These are phyloP conservation scores for Carex cristatella DNA, from an alignment of 176 grass and related monocot genomes.

Conservation along the genomic window DNA sequence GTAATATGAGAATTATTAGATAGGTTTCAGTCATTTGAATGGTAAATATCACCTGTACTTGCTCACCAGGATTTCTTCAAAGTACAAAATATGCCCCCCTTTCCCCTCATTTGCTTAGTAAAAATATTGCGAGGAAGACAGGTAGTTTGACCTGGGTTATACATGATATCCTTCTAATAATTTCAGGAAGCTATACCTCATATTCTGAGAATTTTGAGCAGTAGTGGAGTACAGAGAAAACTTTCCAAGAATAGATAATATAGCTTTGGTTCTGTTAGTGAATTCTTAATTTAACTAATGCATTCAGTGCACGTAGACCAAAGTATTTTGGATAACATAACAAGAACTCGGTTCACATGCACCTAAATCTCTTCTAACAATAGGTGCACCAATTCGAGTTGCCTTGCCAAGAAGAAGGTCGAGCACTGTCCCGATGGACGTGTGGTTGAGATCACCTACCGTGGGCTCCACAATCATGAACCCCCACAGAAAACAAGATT, in stretches of 20 bases:
- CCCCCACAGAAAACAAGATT: slow-evolving; percentile 71
- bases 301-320: neutral
- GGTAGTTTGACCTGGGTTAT: neutral
- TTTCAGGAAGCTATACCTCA: neutral
- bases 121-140: neutral
- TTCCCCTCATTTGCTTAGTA: neutral
- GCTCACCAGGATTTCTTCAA: no score
- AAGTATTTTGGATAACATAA: slow-evolving; percentile 2
- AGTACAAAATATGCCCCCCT: neutral
- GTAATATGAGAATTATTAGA: neutral
- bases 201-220: neutral
- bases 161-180: neutral
- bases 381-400: slow-evolving; percentile 70
- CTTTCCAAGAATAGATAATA: neutral
- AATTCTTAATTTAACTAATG: neutral
- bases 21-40: neutral
- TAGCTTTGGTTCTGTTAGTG: neutral
- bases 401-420: slow-evolving; percentile 93
- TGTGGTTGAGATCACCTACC: slow-evolving; percentile 72
- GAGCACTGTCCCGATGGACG: slow-evolving; percentile 71
- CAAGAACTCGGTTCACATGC: neutral
- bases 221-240: neutral
- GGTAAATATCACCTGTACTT: neutral
- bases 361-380: neutral
- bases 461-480: slow-evolving; percentile 84